These are phyloP conservation scores for Polytrichum formosum DNA, from an alignment of 225 moss, liverwort and hornwort species.

Conservation along the genomic window DNA sequence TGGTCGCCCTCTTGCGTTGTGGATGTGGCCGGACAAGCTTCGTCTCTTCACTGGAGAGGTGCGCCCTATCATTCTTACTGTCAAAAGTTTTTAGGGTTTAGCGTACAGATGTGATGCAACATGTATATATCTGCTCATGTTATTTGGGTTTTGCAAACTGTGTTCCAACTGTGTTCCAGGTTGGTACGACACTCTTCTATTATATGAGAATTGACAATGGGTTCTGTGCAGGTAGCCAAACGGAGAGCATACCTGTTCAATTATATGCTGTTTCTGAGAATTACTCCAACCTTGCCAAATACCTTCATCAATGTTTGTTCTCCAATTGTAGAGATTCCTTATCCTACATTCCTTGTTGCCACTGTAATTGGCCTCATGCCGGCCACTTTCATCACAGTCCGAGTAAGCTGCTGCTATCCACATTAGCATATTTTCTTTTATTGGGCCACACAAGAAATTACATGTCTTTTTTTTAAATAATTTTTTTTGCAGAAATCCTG, in stretches of 20 bases:
- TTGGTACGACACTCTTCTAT: too few relatives aligned
- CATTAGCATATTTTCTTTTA: background rate
- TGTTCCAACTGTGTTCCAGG: too few relatives aligned
- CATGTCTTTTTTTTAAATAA: background rate
- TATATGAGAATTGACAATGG: too few relatives aligned
- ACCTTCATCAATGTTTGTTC: slow-evolving; percentile 95
- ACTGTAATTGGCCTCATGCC: slow-evolving; percentile 85
- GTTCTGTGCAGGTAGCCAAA: slow-evolving; percentile 67
- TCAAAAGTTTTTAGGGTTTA: too few relatives aligned
- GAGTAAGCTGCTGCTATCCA: slow-evolving; percentile 45
- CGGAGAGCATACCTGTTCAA: slow-evolving; percentile 71
- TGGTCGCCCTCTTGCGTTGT: slow-evolving; percentile 82
- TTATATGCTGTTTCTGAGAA: slow-evolving; percentile 91
- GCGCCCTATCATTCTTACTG: background rate
- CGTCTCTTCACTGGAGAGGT: slow-evolving; percentile 75
- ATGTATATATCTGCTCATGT: too few relatives aligned
- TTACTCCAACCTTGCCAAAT: slow-evolving; percentile 92
- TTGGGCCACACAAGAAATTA: background rate
- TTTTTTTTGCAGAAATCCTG: background rate
- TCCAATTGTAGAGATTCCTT: slow-evolving; percentile 89
- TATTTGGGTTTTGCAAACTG: too few relatives aligned
- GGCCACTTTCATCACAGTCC: slow-evolving; percentile 80
- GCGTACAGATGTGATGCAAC: too few relatives aligned
- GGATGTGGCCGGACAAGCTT: slow-evolving; percentile 90
- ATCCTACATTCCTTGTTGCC: slow-evolving; percentile 64